Base-by-base conservation (phyloP, 1,139 yeast genomes). In the Blastobotrys raffinosifermentans region DNA sequence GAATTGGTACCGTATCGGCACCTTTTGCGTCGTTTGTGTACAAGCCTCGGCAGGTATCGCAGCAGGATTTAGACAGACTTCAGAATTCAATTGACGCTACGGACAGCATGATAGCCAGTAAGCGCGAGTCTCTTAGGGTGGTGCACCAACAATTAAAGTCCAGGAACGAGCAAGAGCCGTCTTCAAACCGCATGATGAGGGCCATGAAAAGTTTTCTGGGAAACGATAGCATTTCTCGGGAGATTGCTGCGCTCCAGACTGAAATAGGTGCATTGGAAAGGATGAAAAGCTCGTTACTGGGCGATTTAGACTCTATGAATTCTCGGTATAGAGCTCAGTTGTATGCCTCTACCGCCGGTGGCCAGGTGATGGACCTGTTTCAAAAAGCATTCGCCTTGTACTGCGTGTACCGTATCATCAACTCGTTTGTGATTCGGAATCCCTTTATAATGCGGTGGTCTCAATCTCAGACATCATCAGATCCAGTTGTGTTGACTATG, bases 1-100 rank as follows among this genome's bases (percentile, higher is more conserved):
- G 93, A 0, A 66, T 83, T 31, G 91, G 91, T 2, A 78, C 87
- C 8, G 74, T 77, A 11, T 70, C 87, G n/a, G 78, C 86, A 0
- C 77, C 82, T 1, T 73, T 71, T 61, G 65, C 60, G 43, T 65
- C 44, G 34, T 64, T 58, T 47, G 26, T 65, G 33, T 47, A 57
- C 36, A 51, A 51, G 31, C 41, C 50, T 4, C 45, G 49, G 19
- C 49, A 45, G 1, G 58, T 61, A 11, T 49, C 60, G 2, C 58
- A 58, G 17, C 41, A 50, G 13, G 68, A 64, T 37, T 46, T 61
- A 21, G 53, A 49, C 35, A 50, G 67, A 2, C 40, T 69, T n/a
- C 51, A 55, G 22, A 49, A 57, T 17, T 60, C 69, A 8, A 43
- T 69, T 2, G 51, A 48, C 11, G 55, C 62, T 37, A 61, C 70